Evolutionary conservation across 2,329 filamentous ascomycete genomes (phyloP).

Genomic region (Aspergillus spinulosporus): DNA sequence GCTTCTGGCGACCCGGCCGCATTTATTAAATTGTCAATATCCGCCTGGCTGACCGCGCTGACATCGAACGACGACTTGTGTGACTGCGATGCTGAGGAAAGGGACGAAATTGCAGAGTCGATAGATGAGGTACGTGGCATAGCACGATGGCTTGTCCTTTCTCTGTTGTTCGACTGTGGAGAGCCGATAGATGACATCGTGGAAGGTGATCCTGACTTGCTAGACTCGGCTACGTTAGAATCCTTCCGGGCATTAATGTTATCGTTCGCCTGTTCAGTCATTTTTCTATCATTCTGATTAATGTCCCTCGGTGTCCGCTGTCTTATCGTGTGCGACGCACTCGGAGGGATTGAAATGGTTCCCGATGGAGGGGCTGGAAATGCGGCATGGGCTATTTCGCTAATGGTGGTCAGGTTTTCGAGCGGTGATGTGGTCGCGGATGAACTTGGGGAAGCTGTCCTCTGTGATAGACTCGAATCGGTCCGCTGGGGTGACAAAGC

Average conservation of each 20-base stretch:
- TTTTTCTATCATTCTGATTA: conserved; percentile 29
- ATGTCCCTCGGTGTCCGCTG: conserved; percentile 15
- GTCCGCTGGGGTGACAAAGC: conserved; percentile 23
- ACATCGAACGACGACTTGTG: conserved; percentile 61
- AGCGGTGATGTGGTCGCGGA: conserved; percentile 25
- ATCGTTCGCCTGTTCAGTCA: conserved; percentile 24
- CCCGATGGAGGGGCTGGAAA: conserved; percentile 32
- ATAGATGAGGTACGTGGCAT: conserved; percentile 79
- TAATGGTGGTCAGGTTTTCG: conserved; percentile 25
- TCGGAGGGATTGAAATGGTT: conserved; percentile 22
- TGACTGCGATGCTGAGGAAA: conserved; percentile 62
- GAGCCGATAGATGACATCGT: conserved; percentile 32
- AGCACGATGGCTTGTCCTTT: conserved; percentile 34
- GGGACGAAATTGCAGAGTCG: conserved; percentile 84
- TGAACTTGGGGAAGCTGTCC: conserved; percentile 29
- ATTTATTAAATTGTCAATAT: conserved; percentile 76
- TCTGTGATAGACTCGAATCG: conserved; percentile 28
- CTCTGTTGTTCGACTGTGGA: conserved; percentile 31
- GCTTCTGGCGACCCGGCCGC: conserved; percentile 86
- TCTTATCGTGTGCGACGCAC: conserved; percentile 17
- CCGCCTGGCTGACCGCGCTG: conserved; percentile 61
- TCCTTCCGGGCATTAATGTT: conserved; percentile 28
- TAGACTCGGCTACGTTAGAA: conserved; percentile 29
- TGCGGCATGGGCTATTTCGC: conserved; percentile 31
- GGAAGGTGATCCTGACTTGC: conserved; percentile 33